These are phyloP conservation scores for Nitzschia sp. DNA, from an alignment of 108 stramenopile species.

Conservation along the genomic window DNA sequence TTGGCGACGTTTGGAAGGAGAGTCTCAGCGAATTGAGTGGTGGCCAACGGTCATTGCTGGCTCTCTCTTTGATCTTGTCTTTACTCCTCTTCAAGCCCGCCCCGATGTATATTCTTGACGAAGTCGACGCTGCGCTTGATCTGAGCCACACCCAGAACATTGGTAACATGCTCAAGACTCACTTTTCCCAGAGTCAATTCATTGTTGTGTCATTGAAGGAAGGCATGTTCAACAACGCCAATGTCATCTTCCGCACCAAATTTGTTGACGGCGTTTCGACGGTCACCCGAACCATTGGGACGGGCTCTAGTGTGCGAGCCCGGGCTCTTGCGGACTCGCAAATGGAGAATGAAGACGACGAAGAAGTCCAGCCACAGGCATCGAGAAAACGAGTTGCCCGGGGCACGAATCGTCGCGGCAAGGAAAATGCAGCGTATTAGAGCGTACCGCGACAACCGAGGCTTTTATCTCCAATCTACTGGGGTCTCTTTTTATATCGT, in stretches of 20 bases:
- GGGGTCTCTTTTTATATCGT: neutral
- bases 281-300: constrained; percentile 90
- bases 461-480: no score
- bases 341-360: neutral
- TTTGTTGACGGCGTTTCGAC: constrained; percentile 99
- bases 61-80: constrained; percentile 96
- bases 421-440: constrained; percentile 33
- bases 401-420: constrained; percentile 8
- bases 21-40: constrained; percentile 98
- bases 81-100: constrained; percentile 98
- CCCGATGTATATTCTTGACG: constrained; percentile 99
- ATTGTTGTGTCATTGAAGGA: constrained; percentile 98
- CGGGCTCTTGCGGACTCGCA: constrained; percentile 49
- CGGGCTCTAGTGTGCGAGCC: constrained; percentile 57
- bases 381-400: constrained; percentile 22
- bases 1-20: constrained; percentile 97
- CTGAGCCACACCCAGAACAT: constrained; percentile 99
- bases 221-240: constrained; percentile 99
- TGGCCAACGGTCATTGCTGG: constrained; percentile 96
- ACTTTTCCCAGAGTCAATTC: constrained; percentile 99
- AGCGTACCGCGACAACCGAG: no score
- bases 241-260: constrained; percentile 98
- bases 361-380: neutral
- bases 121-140: constrained; percentile 98
- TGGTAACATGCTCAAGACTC: constrained; percentile 98